Evolutionary conservation across 2,329 filamentous ascomycete genomes (phyloP), one percentile per base, ranked within the genome.

Genomic region (Nothopassalora personata): DNA sequence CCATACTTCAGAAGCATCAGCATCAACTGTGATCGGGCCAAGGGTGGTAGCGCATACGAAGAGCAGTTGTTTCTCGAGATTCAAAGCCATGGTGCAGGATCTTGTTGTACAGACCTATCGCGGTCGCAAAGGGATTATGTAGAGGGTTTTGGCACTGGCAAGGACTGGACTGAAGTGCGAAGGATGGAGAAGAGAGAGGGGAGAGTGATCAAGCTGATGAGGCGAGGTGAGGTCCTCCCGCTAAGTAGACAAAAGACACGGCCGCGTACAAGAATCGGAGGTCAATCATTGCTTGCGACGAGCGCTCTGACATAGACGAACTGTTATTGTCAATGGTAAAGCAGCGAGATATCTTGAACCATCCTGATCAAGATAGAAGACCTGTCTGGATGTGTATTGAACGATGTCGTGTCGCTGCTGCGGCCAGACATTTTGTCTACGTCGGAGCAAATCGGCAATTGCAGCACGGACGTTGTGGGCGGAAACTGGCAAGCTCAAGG

Each of bases 21-120:
- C 28, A 59, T 39, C 43, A 59, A 43, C 39, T 43, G 39, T 18
- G 39, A n/a, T 18, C 15, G n/a, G 8, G n/a, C 18, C 39, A 43
- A 43, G 39, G 39, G n/a, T 15, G 18, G 56, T 34, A 62, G 59
- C 67, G 75, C 87, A 74, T 84, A 94, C 90, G 77, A 92, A 92
- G 75, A 84, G 85, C 69, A 94, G 81, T 72, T 93, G 90, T 73
- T 86, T 88, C 78, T 94, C 90, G 54, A 94, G 82, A 70, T 92
- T 87, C 70, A 94, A 82, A 58, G 79, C 77, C 78, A 81, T 81
- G 66, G 19, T 63, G 9, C n/a, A 49, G 19, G 31, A 30, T 27
- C 28, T 27, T 50, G 31, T 27, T 15, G 19, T 28, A 19, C 27
- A 27, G 27, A 27, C 9, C 47, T 11, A 49, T 30, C 47, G 23